Evolutionary conservation across 164 flowering plant genomes (phyloP).

Genomic region (Umbilicus rupestris): DNA sequence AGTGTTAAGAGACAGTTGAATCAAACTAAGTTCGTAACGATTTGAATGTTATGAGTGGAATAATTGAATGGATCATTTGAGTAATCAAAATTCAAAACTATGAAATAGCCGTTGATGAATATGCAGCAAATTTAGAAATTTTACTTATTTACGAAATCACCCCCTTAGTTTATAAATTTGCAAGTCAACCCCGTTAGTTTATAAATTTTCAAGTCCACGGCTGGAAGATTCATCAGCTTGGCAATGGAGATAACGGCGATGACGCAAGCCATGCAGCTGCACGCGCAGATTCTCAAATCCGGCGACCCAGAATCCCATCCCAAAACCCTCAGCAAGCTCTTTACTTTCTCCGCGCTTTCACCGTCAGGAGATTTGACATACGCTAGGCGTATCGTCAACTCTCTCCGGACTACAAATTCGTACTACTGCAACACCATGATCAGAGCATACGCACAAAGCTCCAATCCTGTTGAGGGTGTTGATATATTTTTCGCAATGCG

Average conservation of each 20-base stretch:
- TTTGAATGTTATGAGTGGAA: too few species aligned
- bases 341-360: constrained; percentile 44
- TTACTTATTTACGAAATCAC: too few species aligned
- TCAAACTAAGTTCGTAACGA: too few species aligned
- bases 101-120: too few species aligned
- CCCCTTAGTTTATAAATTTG: too few species aligned
- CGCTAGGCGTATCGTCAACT: constrained; percentile 33
- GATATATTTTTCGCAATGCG: constrained; percentile 29
- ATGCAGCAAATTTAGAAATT: too few species aligned
- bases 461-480: constrained; percentile 31
- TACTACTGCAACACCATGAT: constrained; percentile 41
- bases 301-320: constrained; percentile 9
- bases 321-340: constrained; percentile 23
- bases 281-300: constrained; percentile 34
- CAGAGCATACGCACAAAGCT: constrained; percentile 34
- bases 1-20: too few species aligned
- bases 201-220: background rate
- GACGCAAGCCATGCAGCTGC: constrained; percentile 45
- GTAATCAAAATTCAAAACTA: too few species aligned
- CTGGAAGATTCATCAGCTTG: background rate
- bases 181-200: background rate
- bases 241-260: constrained; percentile 39
- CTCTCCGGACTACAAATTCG: constrained; percentile 30
- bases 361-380: constrained; percentile 27
- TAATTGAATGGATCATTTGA: too few species aligned